These are phyloP conservation scores for Colletotrichum sp. DNA, from an alignment of 2,329 filamentous ascomycete species.

Conservation along the genomic window DNA sequence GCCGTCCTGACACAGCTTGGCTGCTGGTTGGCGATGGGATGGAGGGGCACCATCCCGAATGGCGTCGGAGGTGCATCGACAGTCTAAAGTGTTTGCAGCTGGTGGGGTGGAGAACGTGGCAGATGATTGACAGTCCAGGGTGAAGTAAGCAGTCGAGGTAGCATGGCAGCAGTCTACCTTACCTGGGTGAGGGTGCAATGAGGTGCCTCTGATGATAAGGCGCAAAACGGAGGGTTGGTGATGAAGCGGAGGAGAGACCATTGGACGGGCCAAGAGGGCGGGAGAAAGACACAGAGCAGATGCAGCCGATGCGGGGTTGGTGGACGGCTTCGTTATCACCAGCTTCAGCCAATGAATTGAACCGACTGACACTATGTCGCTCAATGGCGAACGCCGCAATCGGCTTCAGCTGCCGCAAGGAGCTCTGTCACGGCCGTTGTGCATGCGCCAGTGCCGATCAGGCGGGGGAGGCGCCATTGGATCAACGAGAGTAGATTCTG, in stretches of 20 bases:
- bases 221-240: not conserved
- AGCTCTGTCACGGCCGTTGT: not conserved
- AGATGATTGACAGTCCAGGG: not conserved
- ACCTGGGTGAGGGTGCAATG: not conserved
- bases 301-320: not conserved
- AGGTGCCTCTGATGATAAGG: not conserved
- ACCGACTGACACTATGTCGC: not conserved
- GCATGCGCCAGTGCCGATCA: conserved; percentile 3
- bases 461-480: not conserved
- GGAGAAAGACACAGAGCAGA: not conserved
- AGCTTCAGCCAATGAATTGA: not conserved
- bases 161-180: not conserved
- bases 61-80: not conserved
- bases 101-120: not conserved
- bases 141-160: not conserved
- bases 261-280: not conserved
- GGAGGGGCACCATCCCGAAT: not conserved
- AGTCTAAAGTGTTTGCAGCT: conserved; percentile 7
- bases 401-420: conserved; percentile 1
- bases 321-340: not conserved
- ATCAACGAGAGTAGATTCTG: not conserved
- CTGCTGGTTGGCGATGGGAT: not conserved
- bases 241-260: not conserved
- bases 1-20: not conserved
- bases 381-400: conserved; percentile 1